Conservation (phyloP, 2,329 filamentous ascomycete species). For the Venturia carpophila region DNA sequence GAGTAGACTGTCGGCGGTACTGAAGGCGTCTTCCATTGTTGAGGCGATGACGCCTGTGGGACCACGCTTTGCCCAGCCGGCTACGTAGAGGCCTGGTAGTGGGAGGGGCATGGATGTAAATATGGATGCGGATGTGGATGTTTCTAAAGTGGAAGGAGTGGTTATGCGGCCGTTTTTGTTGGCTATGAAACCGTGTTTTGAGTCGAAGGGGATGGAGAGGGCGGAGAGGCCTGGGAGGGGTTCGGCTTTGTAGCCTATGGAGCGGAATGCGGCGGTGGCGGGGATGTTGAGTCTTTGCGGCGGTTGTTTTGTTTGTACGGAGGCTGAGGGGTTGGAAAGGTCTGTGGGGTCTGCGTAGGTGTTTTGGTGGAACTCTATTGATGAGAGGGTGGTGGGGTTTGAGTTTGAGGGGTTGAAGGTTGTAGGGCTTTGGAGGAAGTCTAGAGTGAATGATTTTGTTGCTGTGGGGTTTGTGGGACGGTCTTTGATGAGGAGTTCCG, state of each 20-base stretch:
- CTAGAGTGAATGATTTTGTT: constrained; percentile 69
- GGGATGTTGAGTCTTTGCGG: constrained; percentile 49
- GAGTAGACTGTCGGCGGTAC: constrained; percentile 74
- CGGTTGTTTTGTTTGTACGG: constrained; percentile 36
- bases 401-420: constrained; percentile 51
- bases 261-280: constrained; percentile 73
- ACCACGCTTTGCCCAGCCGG: constrained; percentile 92
- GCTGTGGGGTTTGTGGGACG: constrained; percentile 45
- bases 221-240: constrained; percentile 66
- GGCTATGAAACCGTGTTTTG: constrained; percentile 63
- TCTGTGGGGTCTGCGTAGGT: constrained; percentile 31
- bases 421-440: constrained; percentile 74
- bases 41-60: constrained; percentile 93
- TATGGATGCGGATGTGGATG: constrained; percentile 22
- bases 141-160: constrained; percentile 21
- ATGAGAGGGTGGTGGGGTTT: constrained; percentile 47
- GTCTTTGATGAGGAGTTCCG: constrained; percentile 74
- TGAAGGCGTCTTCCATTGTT: constrained; percentile 92
- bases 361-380: constrained; percentile 58
- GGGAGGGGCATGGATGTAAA: constrained; percentile 14
- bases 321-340: constrained; percentile 46
- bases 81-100: constrained; percentile 74
- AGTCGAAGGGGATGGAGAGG: constrained; percentile 71
- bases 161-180: constrained; percentile 42
- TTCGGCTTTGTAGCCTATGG: constrained; percentile 87